Evolutionary conservation across 257 asterid genomes (phyloP).

Genomic region (Solanum piurae): DNA sequence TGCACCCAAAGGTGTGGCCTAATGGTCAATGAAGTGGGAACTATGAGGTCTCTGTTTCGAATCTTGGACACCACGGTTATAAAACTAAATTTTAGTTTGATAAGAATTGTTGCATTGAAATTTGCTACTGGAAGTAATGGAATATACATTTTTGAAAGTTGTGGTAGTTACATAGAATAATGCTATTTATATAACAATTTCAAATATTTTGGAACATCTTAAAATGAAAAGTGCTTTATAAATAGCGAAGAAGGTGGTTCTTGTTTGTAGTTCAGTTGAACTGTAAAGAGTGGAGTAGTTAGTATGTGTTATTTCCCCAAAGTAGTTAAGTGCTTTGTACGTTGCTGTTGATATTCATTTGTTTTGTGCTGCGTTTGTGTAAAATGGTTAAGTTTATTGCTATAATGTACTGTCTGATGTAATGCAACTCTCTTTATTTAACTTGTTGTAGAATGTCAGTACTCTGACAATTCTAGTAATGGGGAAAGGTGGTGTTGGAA

Average conservation of each 20-base stretch:
- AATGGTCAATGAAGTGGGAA: background rate
- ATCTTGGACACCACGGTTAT: background rate
- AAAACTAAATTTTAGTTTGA: background rate
- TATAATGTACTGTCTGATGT: background rate
- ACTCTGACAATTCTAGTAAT: slow-evolving; percentile 79
- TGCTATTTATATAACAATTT: background rate
- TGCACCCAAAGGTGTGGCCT: background rate
- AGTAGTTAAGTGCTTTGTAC: background rate
- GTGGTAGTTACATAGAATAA: background rate
- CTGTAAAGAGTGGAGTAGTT: background rate
- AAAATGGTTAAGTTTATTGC: background rate
- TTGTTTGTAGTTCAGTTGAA: background rate
- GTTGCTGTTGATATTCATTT: background rate
- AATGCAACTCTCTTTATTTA: background rate
- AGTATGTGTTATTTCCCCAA: background rate
- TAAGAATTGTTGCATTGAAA: background rate
- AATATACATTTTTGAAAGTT: background rate
- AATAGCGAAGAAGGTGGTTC: background rate
- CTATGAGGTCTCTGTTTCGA: background rate
- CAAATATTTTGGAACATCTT: background rate
- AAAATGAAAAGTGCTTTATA: background rate
- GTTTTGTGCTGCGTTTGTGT: background rate
- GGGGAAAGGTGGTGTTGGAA: slow-evolving; percentile 99
- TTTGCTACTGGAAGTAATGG: background rate
- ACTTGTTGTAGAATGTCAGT: slow-evolving; percentile 46